Evolutionary conservation across 202 grass and related monocot species (phyloP), one percentile per base, ranked within the genome.

Genomic region (Cymbopogon flexuosus): DNA sequence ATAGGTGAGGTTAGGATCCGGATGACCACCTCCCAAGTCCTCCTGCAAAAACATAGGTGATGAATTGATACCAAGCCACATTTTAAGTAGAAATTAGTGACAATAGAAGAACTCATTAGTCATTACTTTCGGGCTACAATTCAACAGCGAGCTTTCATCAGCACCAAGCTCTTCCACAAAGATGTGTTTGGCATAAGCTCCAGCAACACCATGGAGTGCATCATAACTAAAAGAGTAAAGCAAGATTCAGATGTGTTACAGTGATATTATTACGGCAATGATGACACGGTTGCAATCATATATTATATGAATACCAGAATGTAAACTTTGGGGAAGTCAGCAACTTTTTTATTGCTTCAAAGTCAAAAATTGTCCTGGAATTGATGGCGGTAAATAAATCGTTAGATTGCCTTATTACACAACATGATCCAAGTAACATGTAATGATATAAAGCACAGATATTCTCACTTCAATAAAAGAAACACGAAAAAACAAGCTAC

Each of bases 101-200:
- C 60, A 61, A 79, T 36, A 57, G 24, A 80, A 72, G 39, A 67
- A 64, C 14, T 27, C 27, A 2, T 51, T 89, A 64, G 10, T 27
- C 27, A 2, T 51, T 89, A 95, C 92, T 88, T 98, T 98, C 15
- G 92, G 92, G 31, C 86, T 87, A 84, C 96, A 98, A 65, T 98
- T 98, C 75, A 98, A 78, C 65, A 98, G 83, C 36, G 92, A 91
- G 80, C 84, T 91, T 90, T 95, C 92, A 85, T 88, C 81, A 68
- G 96, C 96, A 81, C 88, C 96, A 52, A 98, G 96, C 77, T 98
- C 96, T 80, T 95, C 92, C 73, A 98, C 87, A 90, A 98, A 98
- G 33, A 98, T 98, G 19, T 42, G 83, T 57, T 95, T 92, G n/a
- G 92, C 96, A 47, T 98, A 98, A 84, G 54, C 84, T 77, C 96